phyloP scores from a whole-genome alignment of 108 stramenopile species.

The Nitzschia inconspicua region DNA sequence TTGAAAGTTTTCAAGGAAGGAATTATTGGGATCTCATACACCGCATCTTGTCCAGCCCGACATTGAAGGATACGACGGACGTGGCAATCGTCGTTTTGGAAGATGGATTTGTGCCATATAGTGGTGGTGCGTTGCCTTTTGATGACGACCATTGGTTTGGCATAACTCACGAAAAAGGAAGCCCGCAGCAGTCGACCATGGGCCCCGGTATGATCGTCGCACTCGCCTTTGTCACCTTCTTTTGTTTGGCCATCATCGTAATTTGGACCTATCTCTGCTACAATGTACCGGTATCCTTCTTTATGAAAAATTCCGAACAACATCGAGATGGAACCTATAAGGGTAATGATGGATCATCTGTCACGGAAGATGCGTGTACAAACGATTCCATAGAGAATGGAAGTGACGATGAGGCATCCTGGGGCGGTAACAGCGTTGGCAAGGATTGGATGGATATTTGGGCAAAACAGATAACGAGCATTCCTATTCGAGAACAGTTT shows the following conservation, averaged over 20 bases:
- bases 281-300: not conserved
- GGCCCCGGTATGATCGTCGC: constrained; percentile 5
- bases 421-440: not conserved
- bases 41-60: constrained; percentile 1
- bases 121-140: not conserved
- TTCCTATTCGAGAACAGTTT: constrained; percentile 8
- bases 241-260: not conserved
- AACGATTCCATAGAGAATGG: not conserved
- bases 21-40: constrained; percentile 19
- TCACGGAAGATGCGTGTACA: not conserved
- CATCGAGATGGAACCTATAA: not conserved
- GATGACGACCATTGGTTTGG: not conserved
- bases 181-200: not conserved
- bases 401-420: constrained; percentile 8
- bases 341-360: not conserved
- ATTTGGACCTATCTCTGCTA: constrained; percentile 21
- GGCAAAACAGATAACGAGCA: constrained; percentile 33
- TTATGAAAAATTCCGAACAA: not conserved
- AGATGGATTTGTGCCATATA: constrained; percentile 13
- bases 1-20: constrained; percentile 30
- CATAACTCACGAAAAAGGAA: not conserved
- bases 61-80: constrained; percentile 8
- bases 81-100: constrained; percentile 9
- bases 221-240: not conserved
- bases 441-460: constrained; percentile 32